Percentiles rank a stretch among this genome's conserved stretches.
Evolutionary conservation across 192 early-diverging fungal species (phyloP).

Genomic region (Mortierella hygrophila): DNA sequence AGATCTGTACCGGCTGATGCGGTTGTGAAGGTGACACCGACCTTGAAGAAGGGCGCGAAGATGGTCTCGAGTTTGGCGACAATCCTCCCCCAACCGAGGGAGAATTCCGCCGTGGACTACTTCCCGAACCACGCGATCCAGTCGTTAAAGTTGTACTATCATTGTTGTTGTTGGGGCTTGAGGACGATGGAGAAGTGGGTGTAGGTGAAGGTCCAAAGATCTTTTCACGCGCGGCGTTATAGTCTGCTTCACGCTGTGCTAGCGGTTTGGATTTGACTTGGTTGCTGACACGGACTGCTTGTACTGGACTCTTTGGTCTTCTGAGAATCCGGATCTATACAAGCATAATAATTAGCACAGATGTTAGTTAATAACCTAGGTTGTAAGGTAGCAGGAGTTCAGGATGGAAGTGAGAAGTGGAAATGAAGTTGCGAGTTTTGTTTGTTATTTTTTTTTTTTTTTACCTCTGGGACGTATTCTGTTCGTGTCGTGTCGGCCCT

Average conservation of each 20-base stretch:
- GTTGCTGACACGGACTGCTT: neutral
- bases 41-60: neutral
- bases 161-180: neutral
- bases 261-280: constrained; percentile 24
- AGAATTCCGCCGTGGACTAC: constrained; percentile 1
- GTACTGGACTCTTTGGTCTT: constrained; percentile 46
- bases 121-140: neutral
- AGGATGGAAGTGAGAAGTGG: neutral
- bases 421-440: neutral
- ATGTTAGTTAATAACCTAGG: neutral
- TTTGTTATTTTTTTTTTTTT: neutral
- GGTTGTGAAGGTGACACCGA: neutral
- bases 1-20: neutral
- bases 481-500: constrained; percentile 35
- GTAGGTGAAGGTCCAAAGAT: constrained; percentile 41
- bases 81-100: constrained; percentile 7
- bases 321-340: constrained; percentile 44
- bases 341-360: neutral
- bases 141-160: neutral
- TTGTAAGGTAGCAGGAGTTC: neutral
- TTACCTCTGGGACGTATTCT: constrained; percentile 49
- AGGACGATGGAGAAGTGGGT: neutral
- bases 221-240: constrained; percentile 51
- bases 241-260: constrained; percentile 47
- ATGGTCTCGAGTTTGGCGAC: neutral